A percentile compares a stretch with the other conserved stretches of the same genome.
These are phyloP conservation scores for Vicia villosa DNA, from an alignment of 306 rosid genomes.

Conservation along the genomic window DNA sequence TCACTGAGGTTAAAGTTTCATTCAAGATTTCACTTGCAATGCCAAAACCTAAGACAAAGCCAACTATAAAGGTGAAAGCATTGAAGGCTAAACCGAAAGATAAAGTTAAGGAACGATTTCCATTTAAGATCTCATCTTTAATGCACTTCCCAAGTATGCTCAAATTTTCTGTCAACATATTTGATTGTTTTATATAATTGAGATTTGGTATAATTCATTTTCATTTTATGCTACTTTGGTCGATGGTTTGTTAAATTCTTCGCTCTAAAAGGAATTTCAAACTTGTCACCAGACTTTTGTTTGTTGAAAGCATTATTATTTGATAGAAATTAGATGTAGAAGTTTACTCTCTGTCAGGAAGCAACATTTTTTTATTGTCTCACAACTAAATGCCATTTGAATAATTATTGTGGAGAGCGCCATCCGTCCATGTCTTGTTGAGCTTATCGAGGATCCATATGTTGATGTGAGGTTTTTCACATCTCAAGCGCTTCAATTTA, in stretches of 20 bases:
- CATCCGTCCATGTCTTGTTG: slow-evolving; percentile 85
- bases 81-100: no score
- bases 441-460: slow-evolving; percentile 94
- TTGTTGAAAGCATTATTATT: slow-evolving; percentile 18
- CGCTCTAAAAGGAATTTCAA: no score
- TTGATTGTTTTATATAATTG: no score
- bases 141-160: slow-evolving; percentile 6
- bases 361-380: slow-evolving; percentile 25
- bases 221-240: slow-evolving; percentile 13
- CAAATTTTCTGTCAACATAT: not conserved
- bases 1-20: no score
- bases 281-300: not conserved
- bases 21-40: no score
- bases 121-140: slow-evolving; percentile 32
- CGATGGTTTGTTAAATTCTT: slow-evolving; percentile 6
- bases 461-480: no score
- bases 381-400: slow-evolving; percentile 21
- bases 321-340: not conserved
- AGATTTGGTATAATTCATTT: slow-evolving; percentile 1
- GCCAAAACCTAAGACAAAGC: no score
- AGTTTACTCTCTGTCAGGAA: not conserved
- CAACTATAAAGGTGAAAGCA: no score
- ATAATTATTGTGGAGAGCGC: no score
- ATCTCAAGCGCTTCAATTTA: slow-evolving; percentile 82
- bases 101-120: no score